Percentiles rank a stretch among this genome's conserved stretches.
phyloP scores from a whole-genome alignment of 2,329 filamentous ascomycete genomes.

The Diaporthe helianthi region DNA sequence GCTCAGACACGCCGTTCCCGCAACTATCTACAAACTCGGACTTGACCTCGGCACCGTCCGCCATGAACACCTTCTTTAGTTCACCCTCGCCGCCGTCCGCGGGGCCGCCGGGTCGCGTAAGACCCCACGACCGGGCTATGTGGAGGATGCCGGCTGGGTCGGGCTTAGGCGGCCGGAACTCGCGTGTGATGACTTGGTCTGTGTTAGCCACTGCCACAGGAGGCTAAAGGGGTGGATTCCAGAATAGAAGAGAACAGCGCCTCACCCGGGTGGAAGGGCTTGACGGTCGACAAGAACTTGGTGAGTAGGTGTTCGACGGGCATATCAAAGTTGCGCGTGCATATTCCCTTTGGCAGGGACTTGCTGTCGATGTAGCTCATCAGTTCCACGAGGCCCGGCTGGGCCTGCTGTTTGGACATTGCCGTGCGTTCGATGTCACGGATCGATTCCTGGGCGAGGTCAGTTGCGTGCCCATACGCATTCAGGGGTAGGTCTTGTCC shows the following conservation, averaged over 20 bases:
- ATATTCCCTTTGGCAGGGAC: constrained; percentile 79
- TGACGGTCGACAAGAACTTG: constrained; percentile 71
- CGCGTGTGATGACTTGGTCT: constrained; percentile 73
- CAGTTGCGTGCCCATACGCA: background rate
- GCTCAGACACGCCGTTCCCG: constrained; percentile 26
- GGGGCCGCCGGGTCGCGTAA: constrained; percentile 46
- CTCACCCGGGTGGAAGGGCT: constrained; percentile 69
- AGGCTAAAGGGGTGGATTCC: background rate
- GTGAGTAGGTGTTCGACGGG: constrained; percentile 77
- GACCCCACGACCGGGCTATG: constrained; percentile 79
- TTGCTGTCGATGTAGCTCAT: constrained; percentile 82
- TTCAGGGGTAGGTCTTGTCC: background rate
- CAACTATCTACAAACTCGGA: constrained; percentile 37
- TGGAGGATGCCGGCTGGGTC: constrained; percentile 87
- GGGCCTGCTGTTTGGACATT: constrained; percentile 81
- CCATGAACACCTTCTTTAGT: constrained; percentile 10
- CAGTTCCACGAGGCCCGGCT: constrained; percentile 77
- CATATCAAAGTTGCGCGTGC: constrained; percentile 90
- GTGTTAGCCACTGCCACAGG: background rate
- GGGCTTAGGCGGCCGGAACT: constrained; percentile 84
- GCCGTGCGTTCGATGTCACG: constrained; percentile 80
- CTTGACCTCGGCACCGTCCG: constrained; percentile 28
- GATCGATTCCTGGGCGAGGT: constrained; percentile 62
- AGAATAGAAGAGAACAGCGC: background rate
- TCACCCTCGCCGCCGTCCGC: background rate